Conservation (phyloP, 1,139 yeast species). For the Blastobotrys arbuscula region DNA sequence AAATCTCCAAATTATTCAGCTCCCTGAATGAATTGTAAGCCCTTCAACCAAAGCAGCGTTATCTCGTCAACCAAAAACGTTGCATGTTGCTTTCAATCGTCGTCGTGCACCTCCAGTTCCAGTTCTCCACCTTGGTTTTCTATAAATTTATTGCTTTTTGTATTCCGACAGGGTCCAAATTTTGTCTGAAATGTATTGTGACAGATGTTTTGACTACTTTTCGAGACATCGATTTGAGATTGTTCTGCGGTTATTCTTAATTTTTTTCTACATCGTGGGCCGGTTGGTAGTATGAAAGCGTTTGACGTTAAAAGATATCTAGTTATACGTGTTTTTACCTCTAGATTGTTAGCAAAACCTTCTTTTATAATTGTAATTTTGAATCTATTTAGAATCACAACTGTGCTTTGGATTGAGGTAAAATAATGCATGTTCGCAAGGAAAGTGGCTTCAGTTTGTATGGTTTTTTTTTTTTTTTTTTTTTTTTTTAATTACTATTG, state of each 20-base stretch:
- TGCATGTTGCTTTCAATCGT: conserved; percentile 2
- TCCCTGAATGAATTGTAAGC: conserved; percentile 3
- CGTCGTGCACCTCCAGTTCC: conserved; percentile 1
- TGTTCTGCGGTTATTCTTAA: neutral
- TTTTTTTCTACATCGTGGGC: too few relatives aligned
- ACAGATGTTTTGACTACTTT: neutral
- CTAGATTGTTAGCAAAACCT: neutral
- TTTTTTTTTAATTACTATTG: too few relatives aligned
- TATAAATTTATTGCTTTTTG: neutral
- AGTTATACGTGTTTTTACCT: neutral
- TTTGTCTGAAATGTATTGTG: conserved; percentile 1
- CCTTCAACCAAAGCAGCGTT: conserved; percentile 7
- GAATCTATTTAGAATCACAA: too few relatives aligned
- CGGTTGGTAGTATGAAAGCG: neutral
- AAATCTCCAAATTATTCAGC: neutral
- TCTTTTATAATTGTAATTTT: neutral
- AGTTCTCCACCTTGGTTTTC: conserved; percentile 6
- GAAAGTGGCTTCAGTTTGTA: too few relatives aligned
- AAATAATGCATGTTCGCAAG: too few relatives aligned
- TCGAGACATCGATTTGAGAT: neutral
- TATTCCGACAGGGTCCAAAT: conserved; percentile 1
- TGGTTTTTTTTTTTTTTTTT: too few relatives aligned
- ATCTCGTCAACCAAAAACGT: neutral
- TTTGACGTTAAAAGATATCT: neutral
- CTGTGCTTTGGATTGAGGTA: too few relatives aligned